These are phyloP conservation scores for Elsinoe necatrix DNA, from an alignment of 2,329 filamentous ascomycete species.

Conservation along the genomic window DNA sequence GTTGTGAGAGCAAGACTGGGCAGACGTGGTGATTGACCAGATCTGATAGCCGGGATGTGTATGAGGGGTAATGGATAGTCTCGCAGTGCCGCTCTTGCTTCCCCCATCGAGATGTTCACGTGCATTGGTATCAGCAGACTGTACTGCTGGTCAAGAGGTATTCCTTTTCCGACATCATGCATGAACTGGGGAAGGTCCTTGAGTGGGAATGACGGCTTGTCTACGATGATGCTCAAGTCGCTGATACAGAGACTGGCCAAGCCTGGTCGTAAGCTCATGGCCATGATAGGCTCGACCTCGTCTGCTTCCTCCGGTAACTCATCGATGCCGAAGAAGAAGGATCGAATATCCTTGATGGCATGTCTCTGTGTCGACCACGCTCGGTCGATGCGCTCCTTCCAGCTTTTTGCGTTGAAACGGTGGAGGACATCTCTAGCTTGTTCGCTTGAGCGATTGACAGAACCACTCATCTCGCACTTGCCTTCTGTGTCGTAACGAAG, in stretches of 20 bases:
- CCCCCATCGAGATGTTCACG: conserved; percentile 80
- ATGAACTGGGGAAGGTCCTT: conserved; percentile 75
- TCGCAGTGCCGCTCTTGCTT: conserved; percentile 74
- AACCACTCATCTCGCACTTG: conserved; percentile 61
- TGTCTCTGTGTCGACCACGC: conserved; percentile 60
- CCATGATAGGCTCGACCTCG: conserved; percentile 75
- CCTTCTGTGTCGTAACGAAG: conserved; percentile 72
- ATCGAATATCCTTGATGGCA: conserved; percentile 69
- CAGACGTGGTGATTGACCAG: conserved; percentile 67
- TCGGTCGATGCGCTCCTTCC: conserved; percentile 83
- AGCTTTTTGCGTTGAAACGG: conserved; percentile 76
- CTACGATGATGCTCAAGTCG: conserved; percentile 75
- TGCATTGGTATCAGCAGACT: conserved; percentile 83
- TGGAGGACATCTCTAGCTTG: conserved; percentile 70
- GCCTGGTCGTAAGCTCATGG: conserved; percentile 75
- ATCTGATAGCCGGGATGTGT: conserved; percentile 76
- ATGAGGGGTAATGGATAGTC: conserved; percentile 91
- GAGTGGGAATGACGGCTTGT: conserved; percentile 87
- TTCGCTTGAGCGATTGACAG: conserved; percentile 61
- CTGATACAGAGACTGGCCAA: conserved; percentile 73
- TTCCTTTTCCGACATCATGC: conserved; percentile 87
- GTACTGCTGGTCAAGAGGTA: conserved; percentile 87
- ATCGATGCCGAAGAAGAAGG: conserved; percentile 73
- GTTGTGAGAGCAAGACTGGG: conserved; percentile 77
- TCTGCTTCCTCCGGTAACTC: conserved; percentile 72